Evolutionary conservation across 768 basidiomycete genomes (phyloP), one percentile per base, ranked within the genome.

Genomic region (Cantharellus cinnabarinus): DNA sequence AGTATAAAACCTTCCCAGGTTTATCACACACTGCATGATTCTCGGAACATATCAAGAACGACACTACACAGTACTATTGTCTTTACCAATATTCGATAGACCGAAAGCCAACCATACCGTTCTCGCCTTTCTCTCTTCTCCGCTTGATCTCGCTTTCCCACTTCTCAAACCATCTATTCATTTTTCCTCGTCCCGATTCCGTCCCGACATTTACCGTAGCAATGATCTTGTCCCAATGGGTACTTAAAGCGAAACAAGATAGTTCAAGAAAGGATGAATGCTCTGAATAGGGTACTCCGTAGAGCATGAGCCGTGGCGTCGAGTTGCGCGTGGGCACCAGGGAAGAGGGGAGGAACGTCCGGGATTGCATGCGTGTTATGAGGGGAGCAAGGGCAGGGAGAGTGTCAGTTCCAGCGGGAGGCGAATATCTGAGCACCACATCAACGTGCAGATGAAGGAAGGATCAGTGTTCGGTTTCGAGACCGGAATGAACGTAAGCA

Each of bases 201-300:
- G 74, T 87, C 20, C 82, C 85, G 2, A 93, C 82, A 63, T 91
- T 94, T 42, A 93, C 95, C 0, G 95, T 98, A 5, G 95, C 87
- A 65, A 98, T 93, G 77, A 98, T 94, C 67, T 80, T 83, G 0
- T 71, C 75, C 84, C 82, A 94, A 62, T 80, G 78, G 50, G 90
- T 74, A 20, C 87, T 89, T 70, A 97, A 77, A 3, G 90, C 89
- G 68, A 97, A 97, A 68, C 89, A 93, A 5, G 90, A 94, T 63
- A 94, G 74, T 70, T 98, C 94, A 65, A 87, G 88, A 70, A 97
- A 97, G 41, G 87, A 90, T 40, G 87, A 89, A 68, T 98, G 94
- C 67, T 98, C 95, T 3, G 91, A 97, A 67, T 98, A 98, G 3
- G 73, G 72, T 2, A 75, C 72, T 3, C 87, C 85, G 66, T 82